Base-by-base conservation (phyloP, 139 green algal genomes). In the Medakamo hakoo region DNA sequence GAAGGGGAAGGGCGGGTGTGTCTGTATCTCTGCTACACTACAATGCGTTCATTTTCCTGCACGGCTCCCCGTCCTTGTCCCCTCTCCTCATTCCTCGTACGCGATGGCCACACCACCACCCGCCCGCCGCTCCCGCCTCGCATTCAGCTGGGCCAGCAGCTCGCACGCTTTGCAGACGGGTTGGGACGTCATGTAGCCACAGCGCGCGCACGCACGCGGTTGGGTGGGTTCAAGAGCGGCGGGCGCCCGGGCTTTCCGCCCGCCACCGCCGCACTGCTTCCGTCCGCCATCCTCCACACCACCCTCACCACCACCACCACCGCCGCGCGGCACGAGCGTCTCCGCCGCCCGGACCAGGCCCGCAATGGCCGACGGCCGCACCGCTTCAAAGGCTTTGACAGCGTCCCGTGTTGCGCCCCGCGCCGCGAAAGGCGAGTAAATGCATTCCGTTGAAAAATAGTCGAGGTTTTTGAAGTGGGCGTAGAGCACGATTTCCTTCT, bases 401-500 rank as follows among this genome's bases (percentile, higher is more conserved):
- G 94, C 94, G 27, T 98, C 92, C 0, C 92, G 72, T 0, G 88
- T 84, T 66, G 90, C 83, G 9, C 92, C 92, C 1, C 92, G 76
- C 1, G 94, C 91, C 3, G 92, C 92, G 72, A 88, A 90, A 4
- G 92, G 92, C 3, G 92, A 81, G 73, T 98, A 98, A 1, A 94
- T 77, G 75, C 92, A 98, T 68, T 98, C 92, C 0, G 84, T 92
- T 49, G 77, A 89, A 68, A 98, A 98, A 79, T 98, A 98, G 71
- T 98, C 89, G 1, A 98, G 83, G 55, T 68, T 84, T 68, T 98
- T 97, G 81, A 95, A 97, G 84, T 97, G 93, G 4, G 92, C 92
- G 68, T 98, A 98, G 88, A 98, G 94, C 18, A 98, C 92, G 71
- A 98, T 98, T 73, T 98, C 92, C 83, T 98, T 97, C 68, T 97